Base-by-base conservation (phyloP, 768 basidiomycete genomes). In the Postia placenta region DNA sequence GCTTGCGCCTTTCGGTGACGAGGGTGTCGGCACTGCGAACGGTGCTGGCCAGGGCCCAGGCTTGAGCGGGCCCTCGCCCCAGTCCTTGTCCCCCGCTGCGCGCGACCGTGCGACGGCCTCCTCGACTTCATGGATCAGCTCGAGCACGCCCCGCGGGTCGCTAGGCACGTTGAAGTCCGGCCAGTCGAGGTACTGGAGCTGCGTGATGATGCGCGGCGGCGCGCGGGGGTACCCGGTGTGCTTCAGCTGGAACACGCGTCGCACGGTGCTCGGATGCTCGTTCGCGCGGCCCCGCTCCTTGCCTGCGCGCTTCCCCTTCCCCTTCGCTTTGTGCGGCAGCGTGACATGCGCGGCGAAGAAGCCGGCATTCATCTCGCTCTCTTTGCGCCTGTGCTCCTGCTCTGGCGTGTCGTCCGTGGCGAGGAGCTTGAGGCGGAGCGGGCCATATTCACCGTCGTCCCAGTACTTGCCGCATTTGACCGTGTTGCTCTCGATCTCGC, bases 141-240 rank as follows among this genome's bases (percentile, higher is more conserved):
- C 70, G 36, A 96, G 67, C 17, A 97, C 71, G 5, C 83, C 85
- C 5, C 78, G 70, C 0, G 94, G 83, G 50, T 91, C 82, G 11
- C 85, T 81, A 0, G 95, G 95, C 11, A 98, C 92, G 62, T 93
- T 93, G 72, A 97, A 86, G 60, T 98, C 95, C 2, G 94, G 92
- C 95, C 95, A 98, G 33, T 87, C 85, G 33, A 94, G 75, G 61
- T 92, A 97, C 64, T 98, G 95, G 45, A 97, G 69, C 60, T 98
- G 95, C 0, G 85, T 75, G 14, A 98, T 74, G 49, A 67, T 75
- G n/a, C 91, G 74, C 2, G 83, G 72, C 2, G 77, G 73, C 11
- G 75, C 71, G 15, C 73, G 66, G 0, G 87, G 85, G 55, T 83
- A 79, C 24, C 70, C 72, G 1, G 67, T 67, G 57, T 92, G 80